Evolutionary conservation across 345 rosid genomes (phyloP).

Genomic region (Sapria himalayana): DNA sequence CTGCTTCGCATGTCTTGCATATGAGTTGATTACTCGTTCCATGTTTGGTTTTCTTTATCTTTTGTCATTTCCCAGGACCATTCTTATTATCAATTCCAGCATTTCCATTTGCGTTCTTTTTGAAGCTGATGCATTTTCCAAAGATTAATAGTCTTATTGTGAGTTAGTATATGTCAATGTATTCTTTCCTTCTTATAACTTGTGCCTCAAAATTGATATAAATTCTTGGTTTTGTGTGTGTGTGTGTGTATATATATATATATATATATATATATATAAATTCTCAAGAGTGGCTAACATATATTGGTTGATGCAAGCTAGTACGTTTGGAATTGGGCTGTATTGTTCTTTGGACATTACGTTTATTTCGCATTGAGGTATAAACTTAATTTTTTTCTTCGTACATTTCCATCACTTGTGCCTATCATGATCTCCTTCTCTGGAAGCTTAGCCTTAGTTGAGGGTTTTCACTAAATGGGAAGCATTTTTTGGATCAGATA

Average conservation of each 20-base stretch:
- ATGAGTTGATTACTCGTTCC: neutral
- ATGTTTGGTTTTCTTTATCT: neutral
- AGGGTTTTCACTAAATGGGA: slow-evolving; percentile 2
- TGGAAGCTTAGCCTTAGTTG: neutral
- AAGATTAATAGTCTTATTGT: slow-evolving; percentile 49
- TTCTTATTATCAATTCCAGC: slow-evolving; percentile 47
- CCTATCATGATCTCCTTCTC: neutral
- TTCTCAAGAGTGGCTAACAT: neutral
- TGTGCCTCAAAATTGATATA: no score
- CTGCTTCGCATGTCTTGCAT: neutral
- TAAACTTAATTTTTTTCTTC: slow-evolving; percentile 4
- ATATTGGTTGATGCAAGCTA: slow-evolving; percentile 14
- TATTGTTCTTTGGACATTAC: slow-evolving; percentile 40
- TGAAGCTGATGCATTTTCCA: slow-evolving; percentile 43
- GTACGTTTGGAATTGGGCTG: slow-evolving; percentile 76
- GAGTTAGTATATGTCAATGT: no score
- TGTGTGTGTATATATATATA: no score
- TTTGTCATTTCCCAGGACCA: slow-evolving; percentile 31
- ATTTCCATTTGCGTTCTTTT: slow-evolving; percentile 29
- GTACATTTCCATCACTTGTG: neutral
- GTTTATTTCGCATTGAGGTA: slow-evolving; percentile 85
- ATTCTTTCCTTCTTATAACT: no score
- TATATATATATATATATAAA: no score
- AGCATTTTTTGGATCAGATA: slow-evolving; percentile 26
- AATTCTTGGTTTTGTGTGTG: neutral